Base-by-base conservation (phyloP, 805 yeast genomes). In the Saccharomyces paradoxus region DNA sequence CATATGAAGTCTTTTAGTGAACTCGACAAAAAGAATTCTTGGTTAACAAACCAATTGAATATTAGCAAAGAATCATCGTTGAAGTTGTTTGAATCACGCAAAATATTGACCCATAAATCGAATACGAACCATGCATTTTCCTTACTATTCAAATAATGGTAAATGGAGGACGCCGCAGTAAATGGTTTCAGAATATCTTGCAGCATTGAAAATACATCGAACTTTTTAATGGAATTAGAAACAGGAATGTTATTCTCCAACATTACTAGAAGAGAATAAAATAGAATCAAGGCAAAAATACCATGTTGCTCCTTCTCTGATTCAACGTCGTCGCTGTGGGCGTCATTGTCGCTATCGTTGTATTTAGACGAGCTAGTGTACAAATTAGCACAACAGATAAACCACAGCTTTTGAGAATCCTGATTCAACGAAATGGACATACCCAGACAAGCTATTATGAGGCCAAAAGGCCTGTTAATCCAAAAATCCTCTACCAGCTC, bases 81-180 rank as follows among this genome's bases (percentile, higher is more conserved):
- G 47, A 52, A 56, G 9, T 17, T 41, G 37, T 55, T 52, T 30
- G 53, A 47, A 13, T 46, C 41, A n/a, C 50, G 51, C 28, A 51
- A 27, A 17, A 55, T 22, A 9, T 52, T 53, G 14, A 50, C 50
- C 59, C 59, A 56, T n/a, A 55, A 27, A 28, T 56, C 46, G 50
- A 55, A 55, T 9, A 55, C 46, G n/a, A 53, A 53, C 58, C 58
- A 55, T 5, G 48, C 41, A 46, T 53, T 26, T 41, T 10, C 24
- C 4, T 22, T 21, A n/a, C 37, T 24, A 41, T 52, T 51, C 22
- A 41, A 24, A 17, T 37, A 48, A 41, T 54, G 32, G 12, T 46
- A 37, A n/a, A 12, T 37, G 44, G 24, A 37, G 12, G 44, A 37
- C 1, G 44, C 10, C 7, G 9, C 44, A 7, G 44, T 9, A 8